A percentile compares a stretch with the other conserved stretches of the same genome.
phyloP scores from a whole-genome alignment of 2,329 filamentous ascomycete species.

The Trichoderma harzianum region DNA sequence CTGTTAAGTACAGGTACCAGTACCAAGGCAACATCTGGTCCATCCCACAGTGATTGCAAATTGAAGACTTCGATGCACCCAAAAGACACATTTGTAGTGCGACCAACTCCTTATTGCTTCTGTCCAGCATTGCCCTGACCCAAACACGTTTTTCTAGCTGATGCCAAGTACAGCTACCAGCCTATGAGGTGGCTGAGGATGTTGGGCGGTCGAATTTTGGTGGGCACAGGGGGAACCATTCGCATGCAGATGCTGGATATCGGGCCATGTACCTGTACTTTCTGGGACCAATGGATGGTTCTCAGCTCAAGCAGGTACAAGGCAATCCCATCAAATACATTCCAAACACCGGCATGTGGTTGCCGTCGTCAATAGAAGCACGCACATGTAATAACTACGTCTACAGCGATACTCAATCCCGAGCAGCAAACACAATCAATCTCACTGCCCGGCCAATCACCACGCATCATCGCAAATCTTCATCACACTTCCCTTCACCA shows the following conservation, averaged over 20 bases:
- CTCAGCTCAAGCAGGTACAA: neutral
- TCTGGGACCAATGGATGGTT: neutral
- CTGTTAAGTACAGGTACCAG: neutral
- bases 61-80: neutral
- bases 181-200: neutral
- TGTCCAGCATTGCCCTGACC: neutral
- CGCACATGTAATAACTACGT: neutral
- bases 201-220: neutral
- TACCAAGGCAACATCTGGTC: neutral
- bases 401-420: neutral
- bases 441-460: neutral
- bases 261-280: neutral
- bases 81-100: neutral
- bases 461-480: neutral
- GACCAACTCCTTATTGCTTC: neutral
- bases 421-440: neutral
- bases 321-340: neutral
- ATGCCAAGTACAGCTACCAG: neutral
- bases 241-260: constrained; percentile 6
- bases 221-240: neutral
- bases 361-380: neutral
- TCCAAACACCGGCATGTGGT: neutral
- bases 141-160: neutral
- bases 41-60: neutral
- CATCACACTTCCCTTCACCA: neutral